Evolutionary conservation across 2,329 filamentous ascomycete species (phyloP), one percentile per base, ranked within the genome.

Genomic region (Hawksworthiomyces lignivorus): DNA sequence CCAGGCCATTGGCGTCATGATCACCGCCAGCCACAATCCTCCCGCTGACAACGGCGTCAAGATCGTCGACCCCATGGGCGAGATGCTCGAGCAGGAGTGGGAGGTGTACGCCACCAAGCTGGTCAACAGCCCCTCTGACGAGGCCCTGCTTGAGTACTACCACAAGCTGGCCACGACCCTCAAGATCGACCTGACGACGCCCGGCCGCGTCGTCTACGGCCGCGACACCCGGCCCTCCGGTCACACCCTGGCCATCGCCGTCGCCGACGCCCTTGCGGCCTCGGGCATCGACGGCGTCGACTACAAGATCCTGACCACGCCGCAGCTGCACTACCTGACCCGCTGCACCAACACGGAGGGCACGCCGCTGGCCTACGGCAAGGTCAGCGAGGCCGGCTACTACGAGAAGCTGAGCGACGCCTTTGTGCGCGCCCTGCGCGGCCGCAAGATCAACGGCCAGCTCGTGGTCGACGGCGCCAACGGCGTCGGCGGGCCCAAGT

Each of bases 21-120:
- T 95, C 62, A 95, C 88, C 31, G 88, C 88, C 48, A 94, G 86
- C 57, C 88, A 95, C 72, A 95, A 95, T 65, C 86, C 86, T 15
- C 83, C 88, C 26, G 74, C 79, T 54, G 88, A 95, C 65, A 95
- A 95, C 62, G 88, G 88, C 39, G 84, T 95, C 62, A 95, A 95
- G 74, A 79, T 98, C 53, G 87, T 98, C 49, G 92, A 98, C 63
- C 92, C 92, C 11, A 84, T 94, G 82, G 90, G 92, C 51, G 92
- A 97, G 63, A 97, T 97, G 92, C 75, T 95, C 37, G 87, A 94
- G 76, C 82, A 89, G 62, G 85, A 90, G 47, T 98, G 92, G 92
- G 92, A 98, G 67, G 70, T 72, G 28, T 82, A 89, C 62, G 88
- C 89, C 41, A 97, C 92, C 27, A 76, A 76, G 55, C 80, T 98